Evolutionary conservation across 805 yeast species (phyloP), one percentile per base, ranked within the genome.

Genomic region (Saccharomyces paradoxus): DNA sequence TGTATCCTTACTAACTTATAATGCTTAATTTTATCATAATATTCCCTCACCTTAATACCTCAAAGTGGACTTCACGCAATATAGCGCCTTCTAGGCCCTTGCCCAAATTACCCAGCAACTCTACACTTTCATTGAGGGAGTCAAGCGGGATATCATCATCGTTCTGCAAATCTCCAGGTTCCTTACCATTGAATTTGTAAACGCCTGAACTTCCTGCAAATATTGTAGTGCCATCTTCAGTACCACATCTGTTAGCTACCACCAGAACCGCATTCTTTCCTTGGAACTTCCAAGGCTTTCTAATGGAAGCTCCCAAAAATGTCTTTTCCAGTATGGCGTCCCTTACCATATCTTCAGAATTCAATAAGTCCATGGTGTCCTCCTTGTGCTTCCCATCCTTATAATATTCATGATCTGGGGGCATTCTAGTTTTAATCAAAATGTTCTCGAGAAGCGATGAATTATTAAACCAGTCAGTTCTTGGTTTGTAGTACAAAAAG

Each of bases 211-310:
- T 92, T 1, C 84, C 89, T 58, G 85, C 89, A 58, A 82, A 68
- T 1, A 82, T 78, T 2, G 71, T 68, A 8, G 53, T 57, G 46
- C 77, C 80, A 50, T 75, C 83, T 65, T 90, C 97, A n/a, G 84
- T 72, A 0, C 97, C 97, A 9, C 81, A 72, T 58, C 97, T 74
- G 65, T 90, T 89, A 60, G 89, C 81, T 5, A 82, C 64, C 0
- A 85, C 78, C 12, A 85, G 63, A 1, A 74, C 66, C 0, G 74
- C 69, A 49, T 66, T 63, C 28, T 65, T 66, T 17, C 52, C 55
- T 12, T 61, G 55, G 44, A 68, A 65, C 27, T 53, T 57, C 77
- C 62, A 69, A 12, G 53, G 61, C 53, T 51, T 61, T 53, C 48
- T 51, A 55, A 27, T 47, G 21, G 54, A 54, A 13, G 60, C 59